Base-by-base conservation (phyloP, 352 stramenopile species). In the Phytophthora sp. region DNA sequence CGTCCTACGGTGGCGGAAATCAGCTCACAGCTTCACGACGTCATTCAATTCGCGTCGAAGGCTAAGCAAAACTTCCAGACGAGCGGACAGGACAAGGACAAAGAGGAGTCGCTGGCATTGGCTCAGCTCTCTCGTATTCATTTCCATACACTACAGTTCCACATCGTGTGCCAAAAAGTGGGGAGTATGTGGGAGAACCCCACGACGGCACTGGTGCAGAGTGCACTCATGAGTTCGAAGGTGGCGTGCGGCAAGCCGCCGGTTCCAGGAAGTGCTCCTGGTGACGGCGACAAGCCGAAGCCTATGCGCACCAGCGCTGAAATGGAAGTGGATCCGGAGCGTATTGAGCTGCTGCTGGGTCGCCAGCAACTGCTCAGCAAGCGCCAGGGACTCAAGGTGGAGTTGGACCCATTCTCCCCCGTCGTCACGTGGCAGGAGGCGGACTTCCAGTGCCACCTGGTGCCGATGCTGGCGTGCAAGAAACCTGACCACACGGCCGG, bases 101-200 rank as follows among this genome's bases (percentile, higher is more conserved):
- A 71, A 53, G 18, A 62, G 16, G 60, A 75, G 31, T 66, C 54
- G 18, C 71, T 84, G 23, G 80, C 84, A 7, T 66, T 94, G 15
- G 79, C 80, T 1, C 80, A 88, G 44, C 70, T 95, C 24, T 90
- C 73, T 29, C 86, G 86, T 45, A 90, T 94, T 52, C 86, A 94
- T 67, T 94, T 94, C 67, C 86, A 94, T 66, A 94, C 86, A 45
- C 74, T 95, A 23, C 86, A 93, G 45, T 95, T 95, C 69, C 86
- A 95, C 71, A 92, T 95, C 61, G 80, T 92, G 23, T 95, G 86
- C 69, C 86, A 95, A 50, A 77, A 82, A 47, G 51, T 79, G 7
- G 73, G 70, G 7, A 78, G 79, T 45, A 84, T 80, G 26, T 93
- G 84, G 84, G 81, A 80, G 27, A 79, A 92, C 53, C 84, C 86